Evolutionary conservation across 192 early-diverging fungal genomes (phyloP), one percentile per base, ranked within the genome.

Genomic region (Powellomyces hirtus): DNA sequence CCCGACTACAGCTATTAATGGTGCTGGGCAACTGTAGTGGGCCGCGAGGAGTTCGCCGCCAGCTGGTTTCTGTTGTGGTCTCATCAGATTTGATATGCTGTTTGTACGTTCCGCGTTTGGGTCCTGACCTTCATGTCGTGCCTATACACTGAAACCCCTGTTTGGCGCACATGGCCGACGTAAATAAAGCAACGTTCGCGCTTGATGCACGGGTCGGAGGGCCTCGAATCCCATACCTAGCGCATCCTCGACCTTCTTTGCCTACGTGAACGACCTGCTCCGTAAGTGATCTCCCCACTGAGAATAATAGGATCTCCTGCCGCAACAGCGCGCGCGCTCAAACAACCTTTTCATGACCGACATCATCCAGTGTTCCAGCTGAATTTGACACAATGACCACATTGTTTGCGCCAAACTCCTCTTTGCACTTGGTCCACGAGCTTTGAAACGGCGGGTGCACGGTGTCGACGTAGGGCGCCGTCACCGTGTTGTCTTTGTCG

Each of bases 401-500:
- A n/a, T 81, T 80, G 2, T 85, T 70, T 22, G 62, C 64, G 0
- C 87, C 81, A 73, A 93, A 96, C 1, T 70, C 63, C 1, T 78
- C 58, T 38, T 77, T 79, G 75, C 92, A 92, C 14, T 71, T 42
- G 10, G 74, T 52, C 90, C 91, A 96, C 0, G 91, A 84, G 14
- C 66, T 73, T 81, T 79, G 42, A 74, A 95, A 94, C 0, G 86
- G 82, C 1, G 88, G 83, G 72, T 96, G 78, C 5, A 95, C 76
- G 0, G 82, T 50, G 34, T 80, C 63, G 22, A 76, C 76, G 65
- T 96, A 98, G 2, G 96, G 96, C 18, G 83, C 82, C 0, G 96
- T 94, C 8, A 98, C 72, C 29, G 93, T 95, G 82, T 98, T 98
- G 74, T 98, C 96, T 78, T 98, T 98, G 75, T 98, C 96, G 75